Evolutionary conservation across 1,284 basidiomycete genomes (phyloP).

Genomic region (Clitocybe nebularis): DNA sequence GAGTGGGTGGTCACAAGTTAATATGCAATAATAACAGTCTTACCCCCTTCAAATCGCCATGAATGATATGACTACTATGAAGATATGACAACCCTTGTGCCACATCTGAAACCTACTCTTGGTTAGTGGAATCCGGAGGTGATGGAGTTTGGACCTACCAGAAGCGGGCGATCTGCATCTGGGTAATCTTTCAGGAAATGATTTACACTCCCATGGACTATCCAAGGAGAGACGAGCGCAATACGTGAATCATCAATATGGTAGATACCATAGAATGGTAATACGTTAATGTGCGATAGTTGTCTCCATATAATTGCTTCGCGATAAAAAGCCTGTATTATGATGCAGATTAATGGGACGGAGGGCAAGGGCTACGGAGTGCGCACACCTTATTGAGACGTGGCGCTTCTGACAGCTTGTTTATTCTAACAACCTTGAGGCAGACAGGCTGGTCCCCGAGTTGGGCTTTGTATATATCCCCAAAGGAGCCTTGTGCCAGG

Average conservation of each 20-base stretch:
- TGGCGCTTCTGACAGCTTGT: neutral
- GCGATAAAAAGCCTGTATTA: neutral
- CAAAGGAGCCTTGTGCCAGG: neutral
- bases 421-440: neutral
- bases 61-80: slow-evolving; percentile 13
- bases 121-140: slow-evolving; percentile 25
- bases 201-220: slow-evolving; percentile 30
- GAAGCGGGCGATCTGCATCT: slow-evolving; percentile 16
- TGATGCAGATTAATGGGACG: too few species aligned
- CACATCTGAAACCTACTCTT: slow-evolving; percentile 11
- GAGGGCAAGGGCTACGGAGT: too few species aligned
- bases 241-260: slow-evolving; percentile 16
- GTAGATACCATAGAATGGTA: slow-evolving; percentile 28
- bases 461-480: neutral
- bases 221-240: slow-evolving; percentile 34
- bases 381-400: neutral
- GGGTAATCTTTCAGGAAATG: slow-evolving; percentile 19
- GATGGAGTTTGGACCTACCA: slow-evolving; percentile 23
- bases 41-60: slow-evolving; percentile 16
- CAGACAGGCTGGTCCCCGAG: neutral
- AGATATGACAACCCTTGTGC: slow-evolving; percentile 13
- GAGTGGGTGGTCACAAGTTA: too few species aligned
- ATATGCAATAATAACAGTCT: slow-evolving; percentile 4
- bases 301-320: slow-evolving; percentile 21
- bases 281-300: slow-evolving; percentile 26